Percentiles rank a stretch among this genome's conserved stretches.
phyloP scores from a whole-genome alignment of 1,139 yeast genomes.

The Kodamaea sp. region DNA sequence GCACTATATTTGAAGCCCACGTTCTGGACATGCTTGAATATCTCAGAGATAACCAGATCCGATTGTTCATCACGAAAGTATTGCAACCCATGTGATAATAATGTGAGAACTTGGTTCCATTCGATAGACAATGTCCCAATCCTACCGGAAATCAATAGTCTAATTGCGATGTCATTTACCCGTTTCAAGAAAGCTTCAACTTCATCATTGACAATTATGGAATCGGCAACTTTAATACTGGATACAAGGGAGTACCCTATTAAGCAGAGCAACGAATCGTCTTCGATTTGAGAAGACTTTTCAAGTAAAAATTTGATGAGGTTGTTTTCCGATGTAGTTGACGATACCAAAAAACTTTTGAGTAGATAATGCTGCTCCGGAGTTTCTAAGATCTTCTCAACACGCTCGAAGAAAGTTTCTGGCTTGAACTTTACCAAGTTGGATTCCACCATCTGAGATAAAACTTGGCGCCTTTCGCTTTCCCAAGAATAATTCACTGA shows the following conservation, averaged over 20 bases:
- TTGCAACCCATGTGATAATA: slow-evolving; percentile 16
- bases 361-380: slow-evolving; percentile 23
- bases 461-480: slow-evolving; percentile 6
- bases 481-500: no score
- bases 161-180: slow-evolving; percentile 9
- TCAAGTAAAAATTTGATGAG: slow-evolving; percentile 19
- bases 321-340: slow-evolving; percentile 8
- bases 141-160: slow-evolving; percentile 4
- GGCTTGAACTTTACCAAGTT: slow-evolving; percentile 25
- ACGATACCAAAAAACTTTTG: slow-evolving; percentile 19
- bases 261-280: slow-evolving; percentile 22
- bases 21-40: slow-evolving; percentile 17
- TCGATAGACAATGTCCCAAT: slow-evolving; percentile 1
- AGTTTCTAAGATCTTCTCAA: slow-evolving; percentile 17
- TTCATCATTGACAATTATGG: neutral
- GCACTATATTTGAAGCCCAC: slow-evolving; percentile 24
- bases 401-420: slow-evolving; percentile 15
- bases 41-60: slow-evolving; percentile 8
- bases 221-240: slow-evolving; percentile 4
- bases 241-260: slow-evolving; percentile 23
- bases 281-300: slow-evolving; percentile 16
- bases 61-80: slow-evolving; percentile 5
- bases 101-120: slow-evolving; percentile 19
- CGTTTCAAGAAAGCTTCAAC: slow-evolving; percentile 12
- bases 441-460: slow-evolving; percentile 18